These are phyloP conservation scores for Excoecaria agallocha DNA, from an alignment of 345 rosid species.

Conservation along the genomic window DNA sequence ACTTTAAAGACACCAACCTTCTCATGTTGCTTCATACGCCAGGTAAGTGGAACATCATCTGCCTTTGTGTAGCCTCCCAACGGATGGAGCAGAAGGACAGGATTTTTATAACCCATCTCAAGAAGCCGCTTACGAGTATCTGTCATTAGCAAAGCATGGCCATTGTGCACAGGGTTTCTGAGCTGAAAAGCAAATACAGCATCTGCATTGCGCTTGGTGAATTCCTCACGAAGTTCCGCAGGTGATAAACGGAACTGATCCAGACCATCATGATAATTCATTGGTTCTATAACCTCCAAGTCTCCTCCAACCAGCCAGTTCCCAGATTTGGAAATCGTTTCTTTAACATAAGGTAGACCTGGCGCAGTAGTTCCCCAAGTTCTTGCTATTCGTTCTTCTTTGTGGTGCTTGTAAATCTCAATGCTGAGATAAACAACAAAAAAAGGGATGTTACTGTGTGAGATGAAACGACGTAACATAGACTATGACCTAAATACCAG, in stretches of 20 bases:
- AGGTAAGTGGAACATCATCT: constrained; percentile 95
- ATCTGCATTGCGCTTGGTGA: constrained; percentile 80
- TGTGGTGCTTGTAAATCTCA: constrained; percentile 94
- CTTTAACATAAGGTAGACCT: constrained; percentile 87
- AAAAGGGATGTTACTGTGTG: constrained; percentile 14
- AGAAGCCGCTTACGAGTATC: constrained; percentile 91
- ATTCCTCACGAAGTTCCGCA: constrained; percentile 70
- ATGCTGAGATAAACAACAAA: constrained; percentile 48
- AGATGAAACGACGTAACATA: not conserved
- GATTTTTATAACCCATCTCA: constrained; percentile 94
- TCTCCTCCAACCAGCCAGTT: constrained; percentile 97
- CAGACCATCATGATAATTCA: constrained; percentile 84
- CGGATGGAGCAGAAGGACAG: constrained; percentile 92
- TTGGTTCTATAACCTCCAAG: constrained; percentile 82
- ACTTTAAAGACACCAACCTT: constrained; percentile 47
- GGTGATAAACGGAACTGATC: constrained; percentile 91
- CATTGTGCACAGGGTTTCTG: constrained; percentile 97
- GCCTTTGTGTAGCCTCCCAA: constrained; percentile 96
- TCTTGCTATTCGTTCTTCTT: constrained; percentile 94
- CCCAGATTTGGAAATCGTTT: constrained; percentile 68
- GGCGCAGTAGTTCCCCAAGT: constrained; percentile 97
- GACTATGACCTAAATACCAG: not conserved
- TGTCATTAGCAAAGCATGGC: constrained; percentile 94
- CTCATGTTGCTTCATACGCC: constrained; percentile 98
- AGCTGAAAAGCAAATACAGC: constrained; percentile 99